phyloP scores from a whole-genome alignment of 371 early-diverging fungal genomes.

The Mortierella sp. region DNA sequence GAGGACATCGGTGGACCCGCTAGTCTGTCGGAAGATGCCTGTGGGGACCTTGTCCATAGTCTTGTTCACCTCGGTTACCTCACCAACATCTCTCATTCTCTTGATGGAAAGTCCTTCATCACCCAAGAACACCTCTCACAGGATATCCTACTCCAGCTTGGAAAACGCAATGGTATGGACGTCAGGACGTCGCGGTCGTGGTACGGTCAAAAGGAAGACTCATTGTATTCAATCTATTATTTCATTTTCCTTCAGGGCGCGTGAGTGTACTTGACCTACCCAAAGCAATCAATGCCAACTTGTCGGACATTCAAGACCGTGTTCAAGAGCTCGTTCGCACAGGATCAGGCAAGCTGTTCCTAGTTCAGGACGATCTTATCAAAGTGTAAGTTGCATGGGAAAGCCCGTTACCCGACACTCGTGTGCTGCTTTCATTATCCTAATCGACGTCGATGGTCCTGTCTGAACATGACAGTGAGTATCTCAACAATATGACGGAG shows the following conservation, averaged over 20 bases:
- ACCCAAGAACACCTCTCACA: constrained; percentile 36
- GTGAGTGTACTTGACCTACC: constrained; percentile 43
- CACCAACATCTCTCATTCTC: constrained; percentile 24
- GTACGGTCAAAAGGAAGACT: background rate
- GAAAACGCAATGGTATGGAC: constrained; percentile 26
- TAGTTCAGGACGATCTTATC: constrained; percentile 42
- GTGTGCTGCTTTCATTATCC: background rate
- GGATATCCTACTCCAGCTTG: constrained; percentile 28
- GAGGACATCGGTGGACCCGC: constrained; percentile 32
- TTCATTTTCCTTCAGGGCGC: constrained; percentile 18
- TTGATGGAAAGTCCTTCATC: constrained; percentile 45
- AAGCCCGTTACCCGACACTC: background rate
- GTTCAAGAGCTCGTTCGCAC: constrained; percentile 22
- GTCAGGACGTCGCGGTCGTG: background rate
- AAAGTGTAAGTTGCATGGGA: constrained; percentile 14
- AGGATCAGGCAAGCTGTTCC: constrained; percentile 21
- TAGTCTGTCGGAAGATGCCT: constrained; percentile 42
- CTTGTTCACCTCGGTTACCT: constrained; percentile 42
- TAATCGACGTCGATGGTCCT: background rate
- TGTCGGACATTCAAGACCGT: constrained; percentile 34
- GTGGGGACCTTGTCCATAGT: constrained; percentile 39
- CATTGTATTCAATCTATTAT: background rate
- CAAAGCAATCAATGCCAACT: constrained; percentile 30
- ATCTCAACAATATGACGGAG: constrained; percentile 17
- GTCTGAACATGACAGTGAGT: constrained; percentile 15